These are phyloP conservation scores for Gonapodya prolifera DNA, from an alignment of 192 early-diverging fungal species.

Conservation along the genomic window DNA sequence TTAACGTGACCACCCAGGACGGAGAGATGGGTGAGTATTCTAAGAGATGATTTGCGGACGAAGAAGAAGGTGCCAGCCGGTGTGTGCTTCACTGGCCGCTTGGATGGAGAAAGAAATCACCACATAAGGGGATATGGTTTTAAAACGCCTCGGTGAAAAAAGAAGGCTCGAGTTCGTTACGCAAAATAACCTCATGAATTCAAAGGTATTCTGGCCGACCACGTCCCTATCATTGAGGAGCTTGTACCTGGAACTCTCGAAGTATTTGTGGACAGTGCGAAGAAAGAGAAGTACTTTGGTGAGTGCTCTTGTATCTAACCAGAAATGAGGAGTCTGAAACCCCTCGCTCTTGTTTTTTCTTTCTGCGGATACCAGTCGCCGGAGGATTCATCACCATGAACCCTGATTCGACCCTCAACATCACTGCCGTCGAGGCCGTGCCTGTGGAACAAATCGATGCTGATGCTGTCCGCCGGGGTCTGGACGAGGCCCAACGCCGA, in stretches of 20 bases:
- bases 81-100: too few relatives aligned
- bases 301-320: constrained; percentile 9
- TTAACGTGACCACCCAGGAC: constrained; percentile 81
- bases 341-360: neutral
- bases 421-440: constrained; percentile 92
- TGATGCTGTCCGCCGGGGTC: constrained; percentile 55
- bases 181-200: too few relatives aligned
- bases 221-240: constrained; percentile 95
- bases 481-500: constrained; percentile 70
- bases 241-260: constrained; percentile 82
- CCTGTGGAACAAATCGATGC: constrained; percentile 61
- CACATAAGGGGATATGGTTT: too few relatives aligned
- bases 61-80: neutral
- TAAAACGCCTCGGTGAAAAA: too few relatives aligned
- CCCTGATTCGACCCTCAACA: constrained; percentile 89
- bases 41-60: neutral
- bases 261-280: constrained; percentile 54
- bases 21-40: constrained; percentile 64
- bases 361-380: constrained; percentile 52
- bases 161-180: too few relatives aligned
- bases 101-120: too few relatives aligned
- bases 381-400: constrained; percentile 97
- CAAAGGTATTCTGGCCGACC: constrained; percentile 80
- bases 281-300: constrained; percentile 90
- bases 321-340: neutral